Conservation (phyloP, 2,329 filamentous ascomycete genomes). For the Eutypa lata region DNA sequence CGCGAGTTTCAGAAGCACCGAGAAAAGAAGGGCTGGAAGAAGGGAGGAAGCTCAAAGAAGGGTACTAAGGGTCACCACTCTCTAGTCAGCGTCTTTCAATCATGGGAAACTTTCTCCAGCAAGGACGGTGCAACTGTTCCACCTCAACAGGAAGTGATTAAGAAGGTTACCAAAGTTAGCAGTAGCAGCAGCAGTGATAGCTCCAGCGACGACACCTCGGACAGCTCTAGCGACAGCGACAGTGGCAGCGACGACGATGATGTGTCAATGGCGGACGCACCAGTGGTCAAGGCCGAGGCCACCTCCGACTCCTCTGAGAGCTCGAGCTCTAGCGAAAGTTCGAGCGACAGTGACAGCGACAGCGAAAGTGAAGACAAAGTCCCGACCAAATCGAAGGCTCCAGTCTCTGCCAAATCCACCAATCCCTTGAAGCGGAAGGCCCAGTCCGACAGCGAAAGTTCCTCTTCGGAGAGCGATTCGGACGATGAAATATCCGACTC, state of each 20-base stretch:
- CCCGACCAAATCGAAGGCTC: constrained; percentile 13
- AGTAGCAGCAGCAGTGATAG: constrained; percentile 23
- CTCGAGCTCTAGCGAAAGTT: constrained; percentile 32
- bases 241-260: constrained; percentile 27
- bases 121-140: constrained; percentile 25
- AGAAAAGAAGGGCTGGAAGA: constrained; percentile 48
- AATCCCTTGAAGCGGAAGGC: constrained; percentile 57
- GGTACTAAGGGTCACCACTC: constrained; percentile 35
- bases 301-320: constrained; percentile 17
- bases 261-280: constrained; percentile 3
- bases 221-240: constrained; percentile 25
- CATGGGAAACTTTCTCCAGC: constrained; percentile 44
- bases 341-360: constrained; percentile 29
- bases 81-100: constrained; percentile 48
- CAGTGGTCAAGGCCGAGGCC: not conserved
- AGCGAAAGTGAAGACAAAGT: constrained; percentile 32
- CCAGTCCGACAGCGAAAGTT: constrained; percentile 35
- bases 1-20: constrained; percentile 62
- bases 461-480: constrained; percentile 36
- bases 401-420: constrained; percentile 24
- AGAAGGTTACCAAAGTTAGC: constrained; percentile 25
- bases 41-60: constrained; percentile 20
- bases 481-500: constrained; percentile 33
- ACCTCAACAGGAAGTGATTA: constrained; percentile 20
- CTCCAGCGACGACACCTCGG: constrained; percentile 27